Evolutionary conservation across 257 asterid genomes (phyloP).

Genomic region (Scutellaria galericulata): DNA sequence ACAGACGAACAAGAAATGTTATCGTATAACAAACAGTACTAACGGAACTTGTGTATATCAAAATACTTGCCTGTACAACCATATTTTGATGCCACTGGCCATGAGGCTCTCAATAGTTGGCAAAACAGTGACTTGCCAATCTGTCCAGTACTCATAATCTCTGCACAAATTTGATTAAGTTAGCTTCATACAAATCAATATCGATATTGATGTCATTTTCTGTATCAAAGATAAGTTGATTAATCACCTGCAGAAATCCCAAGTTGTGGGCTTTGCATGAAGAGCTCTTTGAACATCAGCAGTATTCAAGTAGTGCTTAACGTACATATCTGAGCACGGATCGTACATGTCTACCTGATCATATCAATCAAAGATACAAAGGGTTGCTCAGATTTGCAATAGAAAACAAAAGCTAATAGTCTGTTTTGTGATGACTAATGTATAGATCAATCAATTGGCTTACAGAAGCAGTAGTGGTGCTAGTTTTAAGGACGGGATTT

Average conservation of each 20-base stretch:
- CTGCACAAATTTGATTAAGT: constrained; percentile 3
- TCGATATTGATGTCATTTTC: no score
- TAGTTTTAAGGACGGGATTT: neutral
- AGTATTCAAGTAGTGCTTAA: constrained; percentile 37
- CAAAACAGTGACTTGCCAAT: constrained; percentile 34
- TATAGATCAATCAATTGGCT: neutral
- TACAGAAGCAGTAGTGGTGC: constrained; percentile 18
- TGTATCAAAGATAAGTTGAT: neutral
- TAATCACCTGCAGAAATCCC: constrained; percentile 41
- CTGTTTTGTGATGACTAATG: no score
- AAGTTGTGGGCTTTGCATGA: constrained; percentile 44
- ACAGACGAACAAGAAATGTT: neutral
- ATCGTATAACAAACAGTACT: no score
- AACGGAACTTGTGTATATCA: no score
- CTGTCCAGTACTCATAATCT: constrained; percentile 22
- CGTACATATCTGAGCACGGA: constrained; percentile 45
- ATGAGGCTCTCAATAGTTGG: constrained; percentile 43
- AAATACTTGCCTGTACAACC: constrained; percentile 45
- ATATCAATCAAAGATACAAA: neutral
- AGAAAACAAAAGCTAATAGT: neutral
- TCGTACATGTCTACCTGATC: constrained; percentile 37
- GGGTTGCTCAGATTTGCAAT: neutral
- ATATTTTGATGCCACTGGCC: constrained; percentile 40
- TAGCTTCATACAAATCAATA: no score
- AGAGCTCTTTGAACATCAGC: constrained; percentile 44